A percentile compares a stretch with the other conserved stretches of the same genome.
phyloP scores from a whole-genome alignment of 2,329 filamentous ascomycete species.

The Periconia macrospinosa region DNA sequence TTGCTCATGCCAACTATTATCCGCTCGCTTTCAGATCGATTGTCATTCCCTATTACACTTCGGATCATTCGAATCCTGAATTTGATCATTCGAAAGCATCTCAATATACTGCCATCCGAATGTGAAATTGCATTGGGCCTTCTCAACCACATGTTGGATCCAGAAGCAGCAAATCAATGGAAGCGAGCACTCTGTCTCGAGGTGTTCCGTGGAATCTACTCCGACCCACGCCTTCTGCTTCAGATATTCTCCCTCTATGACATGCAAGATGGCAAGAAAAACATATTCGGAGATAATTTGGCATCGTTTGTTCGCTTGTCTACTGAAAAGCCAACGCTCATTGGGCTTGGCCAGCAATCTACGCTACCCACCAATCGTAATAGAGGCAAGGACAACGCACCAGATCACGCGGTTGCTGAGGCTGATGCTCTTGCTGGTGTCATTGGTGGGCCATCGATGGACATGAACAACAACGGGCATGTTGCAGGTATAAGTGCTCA shows the following conservation, averaged over 20 bases:
- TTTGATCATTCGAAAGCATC: slow-evolving; percentile 76
- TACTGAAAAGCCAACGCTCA: slow-evolving; percentile 84
- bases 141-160: slow-evolving; percentile 83
- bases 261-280: slow-evolving; percentile 68
- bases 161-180: slow-evolving; percentile 77
- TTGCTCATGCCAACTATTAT: slow-evolving; percentile 83
- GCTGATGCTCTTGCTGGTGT: slow-evolving; percentile 85
- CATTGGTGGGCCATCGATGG: slow-evolving; percentile 70
- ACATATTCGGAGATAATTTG: slow-evolving; percentile 79
- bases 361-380: slow-evolving; percentile 71
- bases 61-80: slow-evolving; percentile 82
- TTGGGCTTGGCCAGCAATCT: slow-evolving; percentile 87
- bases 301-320: slow-evolving; percentile 90
- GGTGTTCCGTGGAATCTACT: slow-evolving; percentile 81
- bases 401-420: slow-evolving; percentile 86
- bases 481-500: slow-evolving; percentile 82
- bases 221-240: slow-evolving; percentile 75
- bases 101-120: slow-evolving; percentile 73
- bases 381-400: slow-evolving; percentile 59
- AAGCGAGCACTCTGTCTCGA: slow-evolving; percentile 91
- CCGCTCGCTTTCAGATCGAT: slow-evolving; percentile 73
- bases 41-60: slow-evolving; percentile 80
- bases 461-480: slow-evolving; percentile 59
- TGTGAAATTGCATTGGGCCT: slow-evolving; percentile 81
- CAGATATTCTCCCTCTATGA: slow-evolving; percentile 83